Percentiles rank a stretch among this genome's conserved stretches.
These are phyloP conservation scores for Penicillium samsonianum DNA, from an alignment of 495 filamentous ascomycete species.

Conservation along the genomic window DNA sequence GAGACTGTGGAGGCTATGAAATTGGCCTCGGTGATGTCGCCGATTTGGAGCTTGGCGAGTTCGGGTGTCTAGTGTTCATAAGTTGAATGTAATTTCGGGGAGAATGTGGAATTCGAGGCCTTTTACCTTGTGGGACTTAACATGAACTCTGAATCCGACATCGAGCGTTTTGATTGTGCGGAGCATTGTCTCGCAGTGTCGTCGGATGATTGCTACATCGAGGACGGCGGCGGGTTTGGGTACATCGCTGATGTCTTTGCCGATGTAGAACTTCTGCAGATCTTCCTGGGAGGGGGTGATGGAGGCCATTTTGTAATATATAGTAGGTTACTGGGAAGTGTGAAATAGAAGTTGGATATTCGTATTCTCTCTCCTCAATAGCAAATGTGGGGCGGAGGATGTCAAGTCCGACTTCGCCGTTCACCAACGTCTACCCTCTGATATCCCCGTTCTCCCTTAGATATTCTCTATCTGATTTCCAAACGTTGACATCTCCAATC, in stretches of 20 bases:
- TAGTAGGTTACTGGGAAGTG: not conserved
- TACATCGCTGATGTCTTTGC: slow-evolving; percentile 60
- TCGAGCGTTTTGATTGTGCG: slow-evolving; percentile 57
- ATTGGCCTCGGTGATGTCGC: slow-evolving; percentile 54
- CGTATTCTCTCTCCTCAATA: slow-evolving; percentile 6
- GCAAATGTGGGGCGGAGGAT: slow-evolving; percentile 14
- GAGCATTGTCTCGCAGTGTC: slow-evolving; percentile 76
- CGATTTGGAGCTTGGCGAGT: slow-evolving; percentile 73
- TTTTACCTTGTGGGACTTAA: slow-evolving; percentile 82
- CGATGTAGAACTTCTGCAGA: slow-evolving; percentile 54
- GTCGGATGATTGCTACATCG: slow-evolving; percentile 64
- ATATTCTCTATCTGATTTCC: not conserved
- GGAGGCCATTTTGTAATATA: slow-evolving; percentile 11
- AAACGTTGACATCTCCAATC: too few species aligned
- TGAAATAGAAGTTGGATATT: not conserved
- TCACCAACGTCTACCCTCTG: not conserved
- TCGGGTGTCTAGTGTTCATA: slow-evolving; percentile 60
- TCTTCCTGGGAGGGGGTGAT: slow-evolving; percentile 25
- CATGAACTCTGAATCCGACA: slow-evolving; percentile 75
- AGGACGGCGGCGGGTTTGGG: slow-evolving; percentile 69
- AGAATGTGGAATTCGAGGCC: too few species aligned
- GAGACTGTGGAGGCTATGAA: slow-evolving; percentile 76
- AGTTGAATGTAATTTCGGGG: not conserved
- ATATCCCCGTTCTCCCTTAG: not conserved
- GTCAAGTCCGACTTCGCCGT: slow-evolving; percentile 1